These are phyloP conservation scores for Pilobolus umbonatus DNA, from an alignment of 192 early-diverging fungal species.

Conservation along the genomic window DNA sequence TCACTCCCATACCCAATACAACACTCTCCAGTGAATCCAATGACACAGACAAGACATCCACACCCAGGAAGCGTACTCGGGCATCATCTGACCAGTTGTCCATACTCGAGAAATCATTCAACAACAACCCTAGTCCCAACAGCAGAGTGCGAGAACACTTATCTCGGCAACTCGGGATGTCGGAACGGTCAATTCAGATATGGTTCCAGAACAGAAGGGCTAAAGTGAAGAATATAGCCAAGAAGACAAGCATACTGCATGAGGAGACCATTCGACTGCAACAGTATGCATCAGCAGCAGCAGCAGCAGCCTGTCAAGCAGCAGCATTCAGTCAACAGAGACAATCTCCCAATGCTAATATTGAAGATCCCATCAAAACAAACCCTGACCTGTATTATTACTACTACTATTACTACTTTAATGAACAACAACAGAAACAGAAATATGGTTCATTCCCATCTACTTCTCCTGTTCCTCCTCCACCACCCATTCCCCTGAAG, in stretches of 20 bases:
- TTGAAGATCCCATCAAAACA: constrained; percentile 6
- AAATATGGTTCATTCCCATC: background rate
- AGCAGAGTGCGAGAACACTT: constrained; percentile 61
- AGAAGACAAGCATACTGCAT: constrained; percentile 22
- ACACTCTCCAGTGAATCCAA: no score
- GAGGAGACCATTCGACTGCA: constrained; percentile 23
- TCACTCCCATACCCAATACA: no score
- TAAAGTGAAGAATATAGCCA: constrained; percentile 64
- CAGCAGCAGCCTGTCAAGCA: constrained; percentile 27
- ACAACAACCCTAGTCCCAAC: constrained; percentile 62
- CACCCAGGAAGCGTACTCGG: constrained; percentile 54
- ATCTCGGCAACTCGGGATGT: constrained; percentile 65
- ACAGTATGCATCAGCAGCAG: constrained; percentile 24
- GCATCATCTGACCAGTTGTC: constrained; percentile 62
- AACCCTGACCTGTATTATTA: constrained; percentile 30
- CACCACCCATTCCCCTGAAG: constrained; percentile 3
- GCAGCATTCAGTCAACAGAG: constrained; percentile 17
- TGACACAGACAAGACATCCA: constrained; percentile 1
- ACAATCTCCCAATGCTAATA: constrained; percentile 1
- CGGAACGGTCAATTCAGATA: constrained; percentile 72
- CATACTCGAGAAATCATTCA: constrained; percentile 65
- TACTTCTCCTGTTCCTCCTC: background rate
- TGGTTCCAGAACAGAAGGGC: constrained; percentile 85
- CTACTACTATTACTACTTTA: constrained; percentile 31
- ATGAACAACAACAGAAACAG: constrained; percentile 21